phyloP scores from a whole-genome alignment of 108 stramenopile genomes.

The Epipyxis sp. region DNA sequence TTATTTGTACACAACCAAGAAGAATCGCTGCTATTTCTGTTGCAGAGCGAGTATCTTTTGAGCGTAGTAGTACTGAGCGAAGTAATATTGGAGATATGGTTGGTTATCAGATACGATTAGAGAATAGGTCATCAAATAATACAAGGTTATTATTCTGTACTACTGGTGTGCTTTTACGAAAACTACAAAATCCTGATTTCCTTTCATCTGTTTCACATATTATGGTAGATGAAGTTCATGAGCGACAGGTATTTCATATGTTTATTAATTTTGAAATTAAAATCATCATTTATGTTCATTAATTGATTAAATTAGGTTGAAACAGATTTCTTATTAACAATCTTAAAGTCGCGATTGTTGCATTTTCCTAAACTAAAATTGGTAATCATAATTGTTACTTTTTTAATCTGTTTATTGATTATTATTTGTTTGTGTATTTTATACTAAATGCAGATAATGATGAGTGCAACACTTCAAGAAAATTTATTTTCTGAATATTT shows the following conservation, averaged over 20 bases:
- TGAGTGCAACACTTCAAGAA: conserved; percentile 91
- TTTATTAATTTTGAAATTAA: too few species aligned
- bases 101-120: conserved; percentile 86
- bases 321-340: conserved; percentile 83
- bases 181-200: conserved; percentile 72
- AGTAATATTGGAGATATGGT: conserved; percentile 67
- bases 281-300: too few species aligned
- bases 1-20: conserved; percentile 85
- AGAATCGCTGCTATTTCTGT: conserved; percentile 80
- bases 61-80: conserved; percentile 42
- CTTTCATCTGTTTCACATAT: conserved; percentile 78
- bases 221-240: conserved; percentile 95
- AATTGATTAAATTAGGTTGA: too few species aligned
- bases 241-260: too few species aligned
- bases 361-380: conserved; percentile 63
- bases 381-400: conserved; percentile 81
- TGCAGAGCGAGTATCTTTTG: conserved; percentile 77
- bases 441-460: too few species aligned
- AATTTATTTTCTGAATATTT: conserved; percentile 61
- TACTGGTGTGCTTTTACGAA: conserved; percentile 91
- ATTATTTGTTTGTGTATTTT: too few species aligned
- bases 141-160: conserved; percentile 90
- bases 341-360: conserved; percentile 65
- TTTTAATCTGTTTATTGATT: conserved; percentile 79
- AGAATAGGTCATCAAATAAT: conserved; percentile 60